Base-by-base conservation (phyloP, 2,329 filamentous ascomycete species). In the Penicillium sp. region DNA sequence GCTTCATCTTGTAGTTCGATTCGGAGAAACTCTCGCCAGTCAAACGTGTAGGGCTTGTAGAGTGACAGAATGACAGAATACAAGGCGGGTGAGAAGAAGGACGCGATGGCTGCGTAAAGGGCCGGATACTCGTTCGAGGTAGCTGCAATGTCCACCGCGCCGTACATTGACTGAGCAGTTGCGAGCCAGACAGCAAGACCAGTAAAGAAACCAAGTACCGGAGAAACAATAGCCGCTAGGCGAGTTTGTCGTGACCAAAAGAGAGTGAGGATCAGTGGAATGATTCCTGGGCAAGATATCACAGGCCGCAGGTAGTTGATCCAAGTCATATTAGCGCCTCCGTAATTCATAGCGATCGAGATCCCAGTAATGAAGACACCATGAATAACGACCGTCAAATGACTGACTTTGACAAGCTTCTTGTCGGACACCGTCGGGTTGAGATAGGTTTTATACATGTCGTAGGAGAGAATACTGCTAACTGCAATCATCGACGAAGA, bases 401-500 rank as follows among this genome's bases (percentile, higher is more conserved):
- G 79, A 39, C 77, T 80, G 23, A 78, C 73, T 13, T 66, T 61
- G 2, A 81, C 64, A 0, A 75, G 67, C 27, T 69, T 67, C 27
- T 68, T 67, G 57, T 80, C 77, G 1, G 69, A 71, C 0, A 77
- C 78, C 7, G 66, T 61, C 0, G 76, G 75, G 51, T 80, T 76
- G 66, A 80, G 68, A 53, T 81, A 81, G 3, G 76, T 80, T 42
- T 75, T 73, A 63, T 76, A 81, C n/a, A 80, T 59, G 53, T 81
- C 78, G 43, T 78, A 75, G 4, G 76, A 78, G 7, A 80, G 64
- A 36, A 81, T 80, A 49, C 74, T 77, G 65, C 74, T 77, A 18
- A 80, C 78, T 1, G 78, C 78, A 41, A 81, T 80, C 69, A 80
- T 76, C 4, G 73, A 76, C 0, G 78, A 78, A 0, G 77, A 79